These are phyloP conservation scores for Nephelium lappaceum DNA, from an alignment of 345 rosid species.

Conservation along the genomic window DNA sequence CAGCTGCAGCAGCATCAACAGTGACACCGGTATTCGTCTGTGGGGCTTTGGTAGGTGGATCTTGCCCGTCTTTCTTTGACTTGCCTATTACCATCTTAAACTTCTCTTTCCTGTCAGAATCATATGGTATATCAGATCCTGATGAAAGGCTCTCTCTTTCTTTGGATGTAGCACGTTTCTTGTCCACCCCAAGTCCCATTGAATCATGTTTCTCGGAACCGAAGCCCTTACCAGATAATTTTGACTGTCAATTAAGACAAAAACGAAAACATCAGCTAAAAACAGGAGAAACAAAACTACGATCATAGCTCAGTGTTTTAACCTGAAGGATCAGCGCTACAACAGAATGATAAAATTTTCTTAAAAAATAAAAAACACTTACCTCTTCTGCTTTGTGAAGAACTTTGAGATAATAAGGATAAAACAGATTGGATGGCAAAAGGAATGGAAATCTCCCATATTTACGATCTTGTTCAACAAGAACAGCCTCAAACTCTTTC, in stretches of 20 bases:
- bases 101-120: slow-evolving; percentile 73
- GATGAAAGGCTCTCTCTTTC: slow-evolving; percentile 41
- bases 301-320: neutral
- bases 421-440: slow-evolving; percentile 62
- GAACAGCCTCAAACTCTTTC: slow-evolving; percentile 78
- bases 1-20: slow-evolving; percentile 80
- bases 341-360: slow-evolving; percentile 11
- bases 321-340: neutral
- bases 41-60: slow-evolving; percentile 50
- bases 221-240: slow-evolving; percentile 39
- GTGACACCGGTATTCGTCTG: slow-evolving; percentile 54
- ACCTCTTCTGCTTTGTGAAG: slow-evolving; percentile 82
- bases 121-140: slow-evolving; percentile 62
- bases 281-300: neutral
- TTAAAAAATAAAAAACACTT: slow-evolving; percentile 3
- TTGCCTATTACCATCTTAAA: slow-evolving; percentile 75
- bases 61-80: slow-evolving; percentile 64
- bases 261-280: slow-evolving; percentile 16
- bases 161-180: slow-evolving; percentile 41
- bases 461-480: slow-evolving; percentile 77
- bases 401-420: slow-evolving; percentile 67
- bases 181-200: slow-evolving; percentile 37
- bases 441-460: slow-evolving; percentile 91
- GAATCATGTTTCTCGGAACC: slow-evolving; percentile 49
- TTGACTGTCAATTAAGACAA: slow-evolving; percentile 49